These are phyloP conservation scores for Corrigiola litoralis DNA, from an alignment of 179 eudicot genomes.

Conservation along the genomic window DNA sequence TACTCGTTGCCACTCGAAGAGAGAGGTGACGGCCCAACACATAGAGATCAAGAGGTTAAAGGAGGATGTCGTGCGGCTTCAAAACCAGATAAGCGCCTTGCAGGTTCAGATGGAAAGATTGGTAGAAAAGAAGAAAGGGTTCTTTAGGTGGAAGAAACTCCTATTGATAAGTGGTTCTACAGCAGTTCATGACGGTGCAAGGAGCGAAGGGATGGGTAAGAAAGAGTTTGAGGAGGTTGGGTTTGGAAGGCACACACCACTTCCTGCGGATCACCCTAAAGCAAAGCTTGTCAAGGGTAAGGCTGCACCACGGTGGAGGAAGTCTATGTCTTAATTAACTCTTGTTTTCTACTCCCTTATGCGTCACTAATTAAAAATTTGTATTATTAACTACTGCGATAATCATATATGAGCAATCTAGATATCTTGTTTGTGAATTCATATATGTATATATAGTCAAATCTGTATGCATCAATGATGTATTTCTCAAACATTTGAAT, in stretches of 20 bases:
- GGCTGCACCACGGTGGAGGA: constrained; percentile 47
- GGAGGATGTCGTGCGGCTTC: constrained; percentile 61
- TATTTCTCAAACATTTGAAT: too few species aligned
- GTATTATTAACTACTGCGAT: too few species aligned
- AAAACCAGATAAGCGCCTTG: constrained; percentile 43
- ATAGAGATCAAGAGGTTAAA: constrained; percentile 54
- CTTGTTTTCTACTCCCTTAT: background rate
- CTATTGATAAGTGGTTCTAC: constrained; percentile 20
- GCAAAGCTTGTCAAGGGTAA: constrained; percentile 33
- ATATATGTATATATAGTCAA: background rate
- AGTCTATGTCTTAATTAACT: constrained; percentile 43
- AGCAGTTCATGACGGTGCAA: constrained; percentile 22
- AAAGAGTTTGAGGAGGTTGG: constrained; percentile 27
- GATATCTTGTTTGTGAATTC: background rate
- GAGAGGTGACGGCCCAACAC: constrained; percentile 43
- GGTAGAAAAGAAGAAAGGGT: constrained; percentile 44
- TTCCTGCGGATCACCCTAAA: constrained; percentile 6
- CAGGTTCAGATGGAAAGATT: constrained; percentile 56
- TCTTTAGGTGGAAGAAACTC: constrained; percentile 54
- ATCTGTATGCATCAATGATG: too few species aligned
- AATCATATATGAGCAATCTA: background rate
- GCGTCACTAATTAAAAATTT: too few species aligned
- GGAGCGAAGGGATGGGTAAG: constrained; percentile 15
- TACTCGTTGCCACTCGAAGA: constrained; percentile 46
- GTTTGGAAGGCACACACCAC: constrained; percentile 44